Evolutionary conservation across 2,329 filamentous ascomycete genomes (phyloP), one percentile per base, ranked within the genome.

Genomic region (Pestalotiopsis sp.): DNA sequence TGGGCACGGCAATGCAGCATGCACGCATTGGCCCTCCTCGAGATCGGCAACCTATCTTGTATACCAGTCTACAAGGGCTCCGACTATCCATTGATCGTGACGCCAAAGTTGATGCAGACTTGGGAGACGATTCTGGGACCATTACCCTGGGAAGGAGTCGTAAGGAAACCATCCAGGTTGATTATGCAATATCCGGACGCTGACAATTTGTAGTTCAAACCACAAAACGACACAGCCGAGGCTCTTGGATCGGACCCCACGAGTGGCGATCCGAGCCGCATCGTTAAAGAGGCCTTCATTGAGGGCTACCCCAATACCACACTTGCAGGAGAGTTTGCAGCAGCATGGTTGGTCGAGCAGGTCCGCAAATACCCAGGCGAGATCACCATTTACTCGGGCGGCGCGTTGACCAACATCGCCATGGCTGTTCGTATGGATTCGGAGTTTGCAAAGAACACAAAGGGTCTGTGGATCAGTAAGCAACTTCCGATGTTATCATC

Each of bases 321-420:
- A 3, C 75, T 79, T 23, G 77, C 80, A 2, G 77, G 81, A 61
- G 77, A 78, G 31, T 77, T 75, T 61, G 82, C 83, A 4, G 83
- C 82, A 0, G 78, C 79, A 25, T 86, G 83, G 74, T 82, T 86
- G 81, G 78, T 86, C 41, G 78, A 83, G 67, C 78, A 80, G 75
- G 84, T 86, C 1, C 80, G 79, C 69, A 83, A 81, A 71, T 84
- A 86, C 73, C 85, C 84, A 0, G 83, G 84, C 31, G 78, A 86
- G 72, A 80, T 86, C n/a, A 79, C 77, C 31, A 85, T 87, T 69
- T 85, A 80, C 72, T 77, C 81, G 7, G 83, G 78, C 7, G 83
- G 84, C 7, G 77, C 84, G 3, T 69, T 86, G 71, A 86, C 84
- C 17, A 86, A 86, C 69, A 76, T 86, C 41, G 84, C 84, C 2